These are phyloP conservation scores for Lipomyces sp. DNA, from an alignment of 805 yeast species.

Conservation along the genomic window DNA sequence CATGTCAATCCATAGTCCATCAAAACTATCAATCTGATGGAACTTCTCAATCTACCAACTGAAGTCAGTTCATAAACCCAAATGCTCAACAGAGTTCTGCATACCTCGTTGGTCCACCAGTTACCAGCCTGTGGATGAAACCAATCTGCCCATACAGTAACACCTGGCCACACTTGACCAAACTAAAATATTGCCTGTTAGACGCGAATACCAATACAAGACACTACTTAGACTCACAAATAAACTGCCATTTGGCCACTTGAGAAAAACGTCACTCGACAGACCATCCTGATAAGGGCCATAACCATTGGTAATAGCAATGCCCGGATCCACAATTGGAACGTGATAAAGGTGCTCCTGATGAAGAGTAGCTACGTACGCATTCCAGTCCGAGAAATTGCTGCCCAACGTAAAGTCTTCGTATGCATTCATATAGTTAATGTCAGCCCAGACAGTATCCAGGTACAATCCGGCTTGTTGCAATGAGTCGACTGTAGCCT, in stretches of 20 bases:
- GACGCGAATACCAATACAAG: not conserved
- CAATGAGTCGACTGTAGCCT: conserved; percentile 60
- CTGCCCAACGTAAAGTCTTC: conserved; percentile 79
- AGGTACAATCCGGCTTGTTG: conserved; percentile 69
- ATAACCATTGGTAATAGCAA: conserved; percentile 9
- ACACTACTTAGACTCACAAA: conserved; percentile 13
- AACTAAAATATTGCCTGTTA: conserved; percentile 33
- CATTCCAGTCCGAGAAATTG: conserved; percentile 4
- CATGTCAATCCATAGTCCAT: conserved; percentile 78
- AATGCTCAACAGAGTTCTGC: not conserved
- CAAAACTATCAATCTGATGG: conserved; percentile 23
- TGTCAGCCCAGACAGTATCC: conserved; percentile 82
- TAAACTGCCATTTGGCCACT: conserved; percentile 9
- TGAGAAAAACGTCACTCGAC: conserved; percentile 16
- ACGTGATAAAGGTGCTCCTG: conserved; percentile 13
- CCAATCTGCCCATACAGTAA: conserved; percentile 45
- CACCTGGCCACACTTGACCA: conserved; percentile 47
- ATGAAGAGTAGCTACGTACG: not conserved
- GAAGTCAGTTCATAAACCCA: conserved; percentile 1
- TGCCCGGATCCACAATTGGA: conserved; percentile 23
- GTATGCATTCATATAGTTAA: conserved; percentile 75
- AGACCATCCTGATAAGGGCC: conserved; percentile 14
- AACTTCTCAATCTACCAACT: conserved; percentile 30
- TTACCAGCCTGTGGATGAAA: conserved; percentile 37
- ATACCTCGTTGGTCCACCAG: conserved; percentile 40